Percentiles rank a stretch among this genome's conserved stretches.
Evolutionary conservation across 2,329 filamentous ascomycete genomes (phyloP).

Genomic region (Hirsutella minnesotensis): DNA sequence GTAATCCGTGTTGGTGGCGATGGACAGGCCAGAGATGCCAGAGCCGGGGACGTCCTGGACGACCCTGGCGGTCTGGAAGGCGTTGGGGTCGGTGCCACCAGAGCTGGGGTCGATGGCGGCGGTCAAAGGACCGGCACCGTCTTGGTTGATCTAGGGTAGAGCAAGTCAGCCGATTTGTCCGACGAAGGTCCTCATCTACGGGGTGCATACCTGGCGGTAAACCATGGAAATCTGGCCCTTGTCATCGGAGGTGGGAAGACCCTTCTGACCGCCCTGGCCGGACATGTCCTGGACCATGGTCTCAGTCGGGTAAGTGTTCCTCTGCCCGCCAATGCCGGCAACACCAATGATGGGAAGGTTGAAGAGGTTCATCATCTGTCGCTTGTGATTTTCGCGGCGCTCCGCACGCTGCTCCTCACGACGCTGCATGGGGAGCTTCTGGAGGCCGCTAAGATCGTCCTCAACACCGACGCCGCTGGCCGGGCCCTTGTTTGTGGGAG

Average conservation of each 20-base stretch:
- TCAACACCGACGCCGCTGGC: conserved; percentile 22
- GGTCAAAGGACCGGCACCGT: conserved; percentile 52
- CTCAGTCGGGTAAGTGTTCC: conserved; percentile 32
- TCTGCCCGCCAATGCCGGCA: conserved; percentile 11
- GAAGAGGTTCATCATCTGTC: conserved; percentile 19
- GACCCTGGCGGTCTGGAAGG: conserved; percentile 48
- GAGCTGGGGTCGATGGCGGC: conserved; percentile 51
- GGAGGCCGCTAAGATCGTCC: conserved; percentile 24
- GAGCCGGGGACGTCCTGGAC: conserved; percentile 50
- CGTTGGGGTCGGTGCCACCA: conserved; percentile 45
- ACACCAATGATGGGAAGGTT: conserved; percentile 6
- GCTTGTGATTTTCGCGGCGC: conserved; percentile 13
- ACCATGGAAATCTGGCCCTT: conserved; percentile 51
- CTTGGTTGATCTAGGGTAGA: conserved; percentile 51
- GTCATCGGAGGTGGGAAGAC: conserved; percentile 40
- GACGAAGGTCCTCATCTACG: no score
- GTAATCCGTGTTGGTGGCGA: conserved; percentile 51
- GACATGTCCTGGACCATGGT: conserved; percentile 39
- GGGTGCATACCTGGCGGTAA: conserved; percentile 39
- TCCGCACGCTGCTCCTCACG: no score
- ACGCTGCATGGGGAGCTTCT: no score
- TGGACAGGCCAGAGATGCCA: conserved; percentile 42
- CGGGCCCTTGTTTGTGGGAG: conserved; percentile 16
- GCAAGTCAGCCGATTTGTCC: background rate
- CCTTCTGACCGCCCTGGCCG: conserved; percentile 40